Base-by-base conservation (phyloP, 2,329 filamentous ascomycete species). In the Fusarium sp. region DNA sequence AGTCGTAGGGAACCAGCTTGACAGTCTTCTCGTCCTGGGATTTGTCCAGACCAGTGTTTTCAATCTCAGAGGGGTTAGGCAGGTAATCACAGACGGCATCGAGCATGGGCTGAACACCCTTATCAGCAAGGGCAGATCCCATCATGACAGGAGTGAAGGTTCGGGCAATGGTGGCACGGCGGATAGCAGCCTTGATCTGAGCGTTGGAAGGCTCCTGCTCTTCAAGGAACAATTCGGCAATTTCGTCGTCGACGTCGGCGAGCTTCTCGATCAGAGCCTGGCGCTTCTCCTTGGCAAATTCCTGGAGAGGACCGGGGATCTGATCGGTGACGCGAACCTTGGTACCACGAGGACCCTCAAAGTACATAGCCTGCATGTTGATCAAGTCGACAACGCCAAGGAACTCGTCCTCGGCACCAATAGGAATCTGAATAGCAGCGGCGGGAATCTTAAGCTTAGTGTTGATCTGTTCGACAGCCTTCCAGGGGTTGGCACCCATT, bases 401-500 rank as follows among this genome's bases (percentile, higher is more conserved):
- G 79, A 98, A 98, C 69, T 92, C 90, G 78, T 98, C 94, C 81
- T 99, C 96, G 27, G 89, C 85, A 63, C 96, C 96, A 74, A 99
- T 98, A 12, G 96, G 96, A 25, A 99, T 90, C 82, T 99, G 96
- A 45, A 99, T 87, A 20, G 96, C 96, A 14, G 96, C 96, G 34
- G 96, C 96, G 32, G 93, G 90, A 55, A 98, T 91, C 83, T 94
- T 94, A 68, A 99, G 88, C 83, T 99, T 99, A 76, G 90, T 88
- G 84, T 97, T 98, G 86, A 99, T 98, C 83, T 98, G 94, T 42
- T 99, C 95, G 60, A 99, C 90, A 11, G 94, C 94, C 83, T 97
- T 98, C 89, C 94, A 99, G 11, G 96, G 96, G 79, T 99, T 98
- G 71, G 96, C 93, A 64, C 96, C 96, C 92, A 98, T 98, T 72